phyloP scores from a whole-genome alignment of 345 rosid genomes.

The Lepidium africanum region DNA sequence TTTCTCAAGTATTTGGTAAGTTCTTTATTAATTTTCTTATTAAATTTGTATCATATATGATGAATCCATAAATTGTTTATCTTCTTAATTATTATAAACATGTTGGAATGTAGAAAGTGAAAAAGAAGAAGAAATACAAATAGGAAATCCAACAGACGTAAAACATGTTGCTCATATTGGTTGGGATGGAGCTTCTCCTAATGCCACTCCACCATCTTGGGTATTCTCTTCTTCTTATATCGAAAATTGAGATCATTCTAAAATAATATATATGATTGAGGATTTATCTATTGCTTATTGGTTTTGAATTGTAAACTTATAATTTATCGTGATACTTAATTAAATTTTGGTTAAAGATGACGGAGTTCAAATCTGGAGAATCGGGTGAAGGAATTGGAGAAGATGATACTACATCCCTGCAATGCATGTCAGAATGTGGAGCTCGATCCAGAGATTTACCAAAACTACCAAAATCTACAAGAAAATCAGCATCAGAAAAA shows the following conservation, averaged over 20 bases:
- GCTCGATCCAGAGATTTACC: conserved; percentile 21
- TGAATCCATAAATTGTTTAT: neutral
- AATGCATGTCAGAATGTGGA: conserved; percentile 57
- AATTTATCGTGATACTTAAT: too few relatives aligned
- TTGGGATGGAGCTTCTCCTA: conserved; percentile 59
- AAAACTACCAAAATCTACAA: conserved; percentile 23
- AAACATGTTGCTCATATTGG: conserved; percentile 96
- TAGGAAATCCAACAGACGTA: conserved; percentile 86
- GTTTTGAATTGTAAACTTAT: too few relatives aligned
- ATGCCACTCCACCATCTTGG: conserved; percentile 47
- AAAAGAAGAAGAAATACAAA: conserved; percentile 71
- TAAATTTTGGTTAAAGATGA: conserved; percentile 54
- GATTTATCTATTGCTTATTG: too few relatives aligned
- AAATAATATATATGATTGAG: too few relatives aligned
- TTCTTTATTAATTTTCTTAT: neutral
- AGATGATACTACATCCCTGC: conserved; percentile 23
- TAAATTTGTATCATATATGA: neutral
- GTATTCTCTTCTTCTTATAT: conserved; percentile 10
- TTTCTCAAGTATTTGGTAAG: conserved; percentile 71
- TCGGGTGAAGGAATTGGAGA: conserved; percentile 32
- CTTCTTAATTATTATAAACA: neutral
- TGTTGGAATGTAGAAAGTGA: conserved; percentile 42
- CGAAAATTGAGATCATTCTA: too few relatives aligned
- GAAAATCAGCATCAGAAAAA: conserved; percentile 22
- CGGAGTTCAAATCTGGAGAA: conserved; percentile 39